Conservation (phyloP, 1,139 yeast species). For the Kodamaea ohmeri region DNA sequence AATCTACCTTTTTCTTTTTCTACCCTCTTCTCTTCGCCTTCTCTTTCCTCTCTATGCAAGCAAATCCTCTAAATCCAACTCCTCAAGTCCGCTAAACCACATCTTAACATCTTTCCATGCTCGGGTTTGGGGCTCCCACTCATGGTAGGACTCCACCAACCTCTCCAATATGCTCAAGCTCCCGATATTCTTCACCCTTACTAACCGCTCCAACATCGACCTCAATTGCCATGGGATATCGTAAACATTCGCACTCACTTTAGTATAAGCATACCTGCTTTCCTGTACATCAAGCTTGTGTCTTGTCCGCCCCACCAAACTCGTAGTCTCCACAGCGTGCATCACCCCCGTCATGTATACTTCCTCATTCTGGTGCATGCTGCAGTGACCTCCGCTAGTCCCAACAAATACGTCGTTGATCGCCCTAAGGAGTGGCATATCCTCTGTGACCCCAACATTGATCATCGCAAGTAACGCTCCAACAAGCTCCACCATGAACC, state of each 20-base stretch:
- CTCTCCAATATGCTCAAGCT: slow-evolving; percentile 27
- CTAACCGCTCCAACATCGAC: slow-evolving; percentile 36
- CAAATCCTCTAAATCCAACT: slow-evolving; percentile 31
- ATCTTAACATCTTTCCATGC: slow-evolving; percentile 42
- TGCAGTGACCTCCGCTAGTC: slow-evolving; percentile 31
- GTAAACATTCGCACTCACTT: slow-evolving; percentile 18
- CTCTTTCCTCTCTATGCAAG: neutral
- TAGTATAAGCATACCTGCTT: slow-evolving; percentile 5
- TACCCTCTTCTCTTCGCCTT: neutral
- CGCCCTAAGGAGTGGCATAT: slow-evolving; percentile 32
- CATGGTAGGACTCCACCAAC: slow-evolving; percentile 30
- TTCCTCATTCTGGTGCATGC: slow-evolving; percentile 23
- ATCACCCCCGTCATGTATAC: slow-evolving; percentile 32
- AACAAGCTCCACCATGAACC: slow-evolving; percentile 31
- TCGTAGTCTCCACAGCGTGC: slow-evolving; percentile 40
- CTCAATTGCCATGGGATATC: slow-evolving; percentile 42
- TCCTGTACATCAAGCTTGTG: slow-evolving; percentile 8
- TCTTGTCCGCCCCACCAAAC: slow-evolving; percentile 15
- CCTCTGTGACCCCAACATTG: slow-evolving; percentile 35
- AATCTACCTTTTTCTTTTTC: neutral
- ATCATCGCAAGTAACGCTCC: slow-evolving; percentile 33
- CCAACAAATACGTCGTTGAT: slow-evolving; percentile 29
- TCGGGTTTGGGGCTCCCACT: slow-evolving; percentile 42
- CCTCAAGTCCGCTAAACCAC: slow-evolving; percentile 36
- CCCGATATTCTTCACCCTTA: slow-evolving; percentile 38